These are phyloP conservation scores for Fusarium clavum DNA, from an alignment of 2,329 filamentous ascomycete genomes.

Conservation along the genomic window DNA sequence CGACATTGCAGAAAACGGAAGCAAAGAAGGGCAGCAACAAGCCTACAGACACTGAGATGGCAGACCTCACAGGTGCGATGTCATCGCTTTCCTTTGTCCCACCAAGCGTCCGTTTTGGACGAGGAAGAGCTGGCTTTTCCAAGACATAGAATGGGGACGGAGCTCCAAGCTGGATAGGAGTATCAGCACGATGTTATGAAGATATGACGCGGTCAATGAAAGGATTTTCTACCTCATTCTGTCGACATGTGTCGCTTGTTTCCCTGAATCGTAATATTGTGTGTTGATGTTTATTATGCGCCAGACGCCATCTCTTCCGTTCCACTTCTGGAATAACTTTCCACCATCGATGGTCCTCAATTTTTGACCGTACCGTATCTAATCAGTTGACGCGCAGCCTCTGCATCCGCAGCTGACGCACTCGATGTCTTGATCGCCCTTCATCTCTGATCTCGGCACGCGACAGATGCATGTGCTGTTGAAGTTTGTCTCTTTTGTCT, in stretches of 20 bases:
- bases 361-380: slow-evolving; percentile 28
- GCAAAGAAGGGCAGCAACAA: slow-evolving; percentile 35
- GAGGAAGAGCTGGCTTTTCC: slow-evolving; percentile 65
- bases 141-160: slow-evolving; percentile 53
- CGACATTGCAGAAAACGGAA: slow-evolving; percentile 25
- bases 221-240: slow-evolving; percentile 54
- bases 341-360: background rate
- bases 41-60: slow-evolving; percentile 65
- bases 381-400: slow-evolving; percentile 90
- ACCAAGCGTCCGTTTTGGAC: slow-evolving; percentile 73
- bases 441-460: slow-evolving; percentile 88
- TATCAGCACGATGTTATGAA: slow-evolving; percentile 52
- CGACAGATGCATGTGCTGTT: slow-evolving; percentile 97
- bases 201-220: slow-evolving; percentile 47
- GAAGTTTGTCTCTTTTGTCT: slow-evolving; percentile 99
- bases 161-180: slow-evolving; percentile 42
- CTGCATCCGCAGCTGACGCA: slow-evolving; percentile 96
- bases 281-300: slow-evolving; percentile 35
- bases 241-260: slow-evolving; percentile 20
- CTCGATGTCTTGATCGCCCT: slow-evolving; percentile 89
- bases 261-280: slow-evolving; percentile 11
- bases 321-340: background rate
- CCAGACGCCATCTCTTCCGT: slow-evolving; percentile 42
- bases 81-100: slow-evolving; percentile 79
- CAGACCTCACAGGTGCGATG: slow-evolving; percentile 74